Conservation (phyloP, 441 rosid species). For the Populus hybrid region DNA sequence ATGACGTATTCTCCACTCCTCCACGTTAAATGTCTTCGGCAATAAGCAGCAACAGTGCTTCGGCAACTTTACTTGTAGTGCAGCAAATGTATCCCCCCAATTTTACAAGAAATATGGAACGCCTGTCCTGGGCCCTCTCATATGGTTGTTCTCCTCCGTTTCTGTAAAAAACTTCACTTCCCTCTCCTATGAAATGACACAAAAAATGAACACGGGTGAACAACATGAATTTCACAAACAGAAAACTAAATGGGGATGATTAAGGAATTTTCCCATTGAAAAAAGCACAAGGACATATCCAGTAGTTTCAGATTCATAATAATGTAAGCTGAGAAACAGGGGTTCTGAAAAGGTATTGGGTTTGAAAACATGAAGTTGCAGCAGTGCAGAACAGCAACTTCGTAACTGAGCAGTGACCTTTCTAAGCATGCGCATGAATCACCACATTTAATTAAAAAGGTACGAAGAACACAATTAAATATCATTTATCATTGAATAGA, state of each 20-base stretch:
- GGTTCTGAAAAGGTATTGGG: not conserved
- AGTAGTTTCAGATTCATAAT: not conserved
- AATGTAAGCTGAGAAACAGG: not conserved
- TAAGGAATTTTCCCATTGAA: not conserved
- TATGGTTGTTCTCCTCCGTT: constrained; percentile 98
- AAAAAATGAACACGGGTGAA: not conserved
- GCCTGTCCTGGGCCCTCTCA: constrained; percentile 99
- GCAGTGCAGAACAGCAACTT: not conserved
- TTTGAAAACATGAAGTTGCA: not conserved
- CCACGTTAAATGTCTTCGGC: constrained; percentile 11
- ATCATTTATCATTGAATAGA: not conserved
- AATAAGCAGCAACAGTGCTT: constrained; percentile 17
- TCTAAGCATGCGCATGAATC: not conserved
- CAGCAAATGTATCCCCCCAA: constrained; percentile 18
- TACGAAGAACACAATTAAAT: not conserved
- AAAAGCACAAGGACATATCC: not conserved
- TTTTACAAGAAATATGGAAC: constrained; percentile 87
- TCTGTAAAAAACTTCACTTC: constrained; percentile 97
- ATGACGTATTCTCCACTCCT: constrained; percentile 10
- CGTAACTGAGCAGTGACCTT: not conserved
- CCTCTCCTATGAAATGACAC: constrained; percentile 56
- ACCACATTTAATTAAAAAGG: not conserved
- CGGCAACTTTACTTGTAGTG: constrained; percentile 34
- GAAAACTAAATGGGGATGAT: not conserved
- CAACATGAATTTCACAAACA: not conserved